These are phyloP conservation scores for Porcisia deanei DNA, from an alignment of 208 protist genomes.

Conservation along the genomic window DNA sequence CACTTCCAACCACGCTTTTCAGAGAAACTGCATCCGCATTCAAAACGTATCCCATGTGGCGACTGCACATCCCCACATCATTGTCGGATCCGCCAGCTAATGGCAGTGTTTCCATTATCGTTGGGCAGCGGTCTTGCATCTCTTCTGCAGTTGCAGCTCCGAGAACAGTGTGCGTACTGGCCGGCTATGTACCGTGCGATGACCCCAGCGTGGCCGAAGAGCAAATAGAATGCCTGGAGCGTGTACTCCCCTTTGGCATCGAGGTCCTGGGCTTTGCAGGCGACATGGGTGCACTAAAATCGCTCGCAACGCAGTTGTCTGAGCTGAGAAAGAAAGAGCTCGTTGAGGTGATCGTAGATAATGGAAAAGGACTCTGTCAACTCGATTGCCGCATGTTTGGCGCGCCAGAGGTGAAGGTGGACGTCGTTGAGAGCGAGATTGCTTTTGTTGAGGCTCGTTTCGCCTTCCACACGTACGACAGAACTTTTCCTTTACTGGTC, in stretches of 20 bases:
- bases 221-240: slow-evolving; percentile 75
- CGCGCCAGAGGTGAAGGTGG: slow-evolving; percentile 8
- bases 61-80: slow-evolving; percentile 7
- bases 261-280: slow-evolving; percentile 53
- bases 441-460: slow-evolving; percentile 20
- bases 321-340: slow-evolving; percentile 31
- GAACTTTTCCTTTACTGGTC: slow-evolving; percentile 15
- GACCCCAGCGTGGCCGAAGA: slow-evolving; percentile 54
- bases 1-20: background rate
- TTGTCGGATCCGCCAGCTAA: too few species aligned
- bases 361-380: background rate
- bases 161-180: slow-evolving; percentile 24
- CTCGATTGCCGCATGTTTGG: slow-evolving; percentile 6
- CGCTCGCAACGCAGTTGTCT: slow-evolving; percentile 21
- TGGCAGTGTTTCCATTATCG: slow-evolving; percentile 19
- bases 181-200: slow-evolving; percentile 43
- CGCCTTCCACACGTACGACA: slow-evolving; percentile 24
- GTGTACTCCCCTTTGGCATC: slow-evolving; percentile 61
- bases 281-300: background rate
- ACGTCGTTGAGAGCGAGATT: slow-evolving; percentile 7
- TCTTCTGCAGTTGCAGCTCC: background rate
- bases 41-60: slow-evolving; percentile 12
- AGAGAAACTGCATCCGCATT: background rate
- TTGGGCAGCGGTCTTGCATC: slow-evolving; percentile 26
- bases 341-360: slow-evolving; percentile 26